Evolutionary conservation across 2,329 filamentous ascomycete genomes (phyloP).

Genomic region (Diaporthe citri): DNA sequence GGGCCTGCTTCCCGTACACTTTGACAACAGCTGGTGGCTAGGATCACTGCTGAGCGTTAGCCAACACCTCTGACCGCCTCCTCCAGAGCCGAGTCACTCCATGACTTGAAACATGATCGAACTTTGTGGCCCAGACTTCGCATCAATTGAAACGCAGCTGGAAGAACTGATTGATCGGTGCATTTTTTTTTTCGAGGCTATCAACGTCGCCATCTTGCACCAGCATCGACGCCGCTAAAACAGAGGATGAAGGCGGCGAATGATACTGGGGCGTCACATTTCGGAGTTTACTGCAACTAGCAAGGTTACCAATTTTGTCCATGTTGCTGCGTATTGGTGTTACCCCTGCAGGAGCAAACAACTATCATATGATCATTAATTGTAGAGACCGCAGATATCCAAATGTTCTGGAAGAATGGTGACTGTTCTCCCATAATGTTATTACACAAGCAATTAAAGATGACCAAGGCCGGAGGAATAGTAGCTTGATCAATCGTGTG

Average conservation of each 20-base stretch:
- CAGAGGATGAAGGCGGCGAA: too few relatives aligned
- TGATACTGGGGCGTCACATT: too few relatives aligned
- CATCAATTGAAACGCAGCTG: neutral
- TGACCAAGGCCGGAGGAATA: neutral
- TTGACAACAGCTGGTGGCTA: neutral
- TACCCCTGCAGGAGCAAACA: neutral
- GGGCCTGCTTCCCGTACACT: too few relatives aligned
- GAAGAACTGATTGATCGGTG: neutral
- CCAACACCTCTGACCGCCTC: neutral
- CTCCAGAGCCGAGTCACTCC: neutral
- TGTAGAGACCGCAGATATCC: rapidly evolving
- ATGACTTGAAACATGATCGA: neutral
- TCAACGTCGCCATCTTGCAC: neutral
- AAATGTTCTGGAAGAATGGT: too few relatives aligned
- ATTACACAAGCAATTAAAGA: neutral
- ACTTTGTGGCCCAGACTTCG: neutral
- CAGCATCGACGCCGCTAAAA: neutral
- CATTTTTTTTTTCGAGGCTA: neutral
- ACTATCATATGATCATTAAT: too few relatives aligned
- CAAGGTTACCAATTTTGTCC: neutral
- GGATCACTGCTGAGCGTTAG: neutral
- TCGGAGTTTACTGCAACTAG: neutral
- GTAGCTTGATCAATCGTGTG: too few relatives aligned
- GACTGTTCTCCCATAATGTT: too few relatives aligned
- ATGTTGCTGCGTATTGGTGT: neutral